Evolutionary conservation across 306 rosid genomes (phyloP).

Genomic region (Ormosia emarginata): DNA sequence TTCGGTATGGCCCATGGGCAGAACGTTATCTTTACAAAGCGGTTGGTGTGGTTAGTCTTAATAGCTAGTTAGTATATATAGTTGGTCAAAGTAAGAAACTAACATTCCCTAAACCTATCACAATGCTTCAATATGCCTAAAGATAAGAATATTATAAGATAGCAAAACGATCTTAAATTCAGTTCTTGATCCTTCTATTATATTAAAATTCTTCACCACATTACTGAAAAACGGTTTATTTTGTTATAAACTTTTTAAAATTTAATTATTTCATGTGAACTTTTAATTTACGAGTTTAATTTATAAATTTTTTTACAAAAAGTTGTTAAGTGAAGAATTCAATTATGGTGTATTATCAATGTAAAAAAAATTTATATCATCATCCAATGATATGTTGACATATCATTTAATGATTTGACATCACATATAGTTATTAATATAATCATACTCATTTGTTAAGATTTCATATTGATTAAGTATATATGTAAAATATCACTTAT

Average conservation of each 20-base stretch:
- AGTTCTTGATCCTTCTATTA: background rate
- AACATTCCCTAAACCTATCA: background rate
- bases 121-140: too few species aligned
- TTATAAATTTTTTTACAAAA: background rate
- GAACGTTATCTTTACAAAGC: too few species aligned
- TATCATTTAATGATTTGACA: too few species aligned
- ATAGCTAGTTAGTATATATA: too few species aligned
- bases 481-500: too few species aligned
- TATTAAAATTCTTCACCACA: background rate
- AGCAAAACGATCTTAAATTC: background rate
- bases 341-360: too few species aligned
- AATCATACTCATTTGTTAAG: too few species aligned
- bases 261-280: background rate
- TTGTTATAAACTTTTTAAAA: background rate
- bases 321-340: background rate
- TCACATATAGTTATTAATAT: too few species aligned
- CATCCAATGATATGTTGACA: too few species aligned
- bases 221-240: background rate
- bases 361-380: too few species aligned
- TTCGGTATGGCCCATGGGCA: too few species aligned
- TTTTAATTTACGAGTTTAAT: background rate
- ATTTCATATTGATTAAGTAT: too few species aligned
- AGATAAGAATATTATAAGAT: background rate
- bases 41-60: background rate
- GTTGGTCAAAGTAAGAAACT: background rate